phyloP scores from a whole-genome alignment of 192 early-diverging fungal genomes.

The Rhizoclosmatium globosum region DNA sequence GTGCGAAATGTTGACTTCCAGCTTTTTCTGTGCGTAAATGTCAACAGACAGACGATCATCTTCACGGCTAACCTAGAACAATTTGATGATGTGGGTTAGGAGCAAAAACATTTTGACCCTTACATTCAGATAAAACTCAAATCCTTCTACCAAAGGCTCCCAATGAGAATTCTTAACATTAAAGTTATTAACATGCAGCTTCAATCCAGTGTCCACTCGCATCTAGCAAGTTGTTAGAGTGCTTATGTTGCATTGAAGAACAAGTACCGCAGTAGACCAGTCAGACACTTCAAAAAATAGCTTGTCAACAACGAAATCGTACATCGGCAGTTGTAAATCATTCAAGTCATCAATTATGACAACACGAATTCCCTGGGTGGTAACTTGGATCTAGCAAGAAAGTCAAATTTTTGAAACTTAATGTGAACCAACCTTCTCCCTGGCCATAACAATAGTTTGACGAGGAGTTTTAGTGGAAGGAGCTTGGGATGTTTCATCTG shows the following conservation, averaged over 20 bases:
- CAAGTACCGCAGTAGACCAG: constrained; percentile 76
- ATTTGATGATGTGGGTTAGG: background rate
- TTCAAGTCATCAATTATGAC: constrained; percentile 95
- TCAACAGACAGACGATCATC: constrained; percentile 61
- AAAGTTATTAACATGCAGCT: constrained; percentile 88
- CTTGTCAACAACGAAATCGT: constrained; percentile 83
- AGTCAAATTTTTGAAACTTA: background rate
- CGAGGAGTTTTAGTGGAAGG: background rate
- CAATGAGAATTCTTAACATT: constrained; percentile 98
- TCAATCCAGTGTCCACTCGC: constrained; percentile 71
- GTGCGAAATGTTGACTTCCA: constrained; percentile 91
- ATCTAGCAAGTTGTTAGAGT: constrained; percentile 10
- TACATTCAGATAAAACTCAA: constrained; percentile 69
- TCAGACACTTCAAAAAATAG: constrained; percentile 81
- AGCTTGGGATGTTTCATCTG: background rate
- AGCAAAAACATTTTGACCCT: background rate
- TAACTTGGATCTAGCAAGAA: constrained; percentile 46
- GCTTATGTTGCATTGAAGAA: background rate
- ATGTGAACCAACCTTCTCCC: constrained; percentile 56
- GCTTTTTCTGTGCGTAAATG: constrained; percentile 70
- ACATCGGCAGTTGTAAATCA: constrained; percentile 84
- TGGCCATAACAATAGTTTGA: constrained; percentile 51
- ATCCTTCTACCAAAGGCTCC: constrained; percentile 96
- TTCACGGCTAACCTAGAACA: constrained; percentile 37
- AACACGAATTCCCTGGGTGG: constrained; percentile 73